These are phyloP conservation scores for Aspergillus novofumigatus DNA, from an alignment of 2,329 filamentous ascomycete genomes.

Conservation along the genomic window DNA sequence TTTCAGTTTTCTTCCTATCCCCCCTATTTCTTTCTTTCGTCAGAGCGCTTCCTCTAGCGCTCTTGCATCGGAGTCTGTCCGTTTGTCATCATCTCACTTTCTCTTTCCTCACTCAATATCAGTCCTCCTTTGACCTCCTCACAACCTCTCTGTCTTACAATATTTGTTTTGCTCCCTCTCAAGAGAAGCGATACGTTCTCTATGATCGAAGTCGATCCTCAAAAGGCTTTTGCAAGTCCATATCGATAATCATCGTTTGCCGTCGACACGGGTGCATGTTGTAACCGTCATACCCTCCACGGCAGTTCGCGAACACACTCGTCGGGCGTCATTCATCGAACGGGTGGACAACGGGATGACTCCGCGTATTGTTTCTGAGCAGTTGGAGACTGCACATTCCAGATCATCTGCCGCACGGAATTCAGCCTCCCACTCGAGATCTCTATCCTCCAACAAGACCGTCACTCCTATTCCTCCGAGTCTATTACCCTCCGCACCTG, in stretches of 20 bases:
- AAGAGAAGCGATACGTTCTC: background rate
- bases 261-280: slow-evolving; percentile 11
- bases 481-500: slow-evolving; percentile 60
- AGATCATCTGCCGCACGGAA: slow-evolving; percentile 28
- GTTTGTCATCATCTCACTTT: slow-evolving; percentile 1
- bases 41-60: background rate
- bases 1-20: background rate
- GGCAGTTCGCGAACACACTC: slow-evolving; percentile 23
- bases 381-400: slow-evolving; percentile 25
- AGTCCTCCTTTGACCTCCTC: background rate
- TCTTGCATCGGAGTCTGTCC: background rate
- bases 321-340: slow-evolving; percentile 24
- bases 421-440: slow-evolving; percentile 26
- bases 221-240: slow-evolving; percentile 6
- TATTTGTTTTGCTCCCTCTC: background rate
- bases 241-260: slow-evolving; percentile 8
- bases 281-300: slow-evolving; percentile 14
- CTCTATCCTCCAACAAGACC: slow-evolving; percentile 48
- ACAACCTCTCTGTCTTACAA: background rate
- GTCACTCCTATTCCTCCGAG: slow-evolving; percentile 53
- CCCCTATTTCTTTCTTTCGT: background rate
- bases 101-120: slow-evolving; percentile 1
- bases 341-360: slow-evolving; percentile 28
- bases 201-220: slow-evolving; percentile 13
- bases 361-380: slow-evolving; percentile 26